Evolutionary conservation across 805 yeast species (phyloP), one percentile per base, ranked within the genome.

Genomic region (Saturnispora bothae): DNA sequence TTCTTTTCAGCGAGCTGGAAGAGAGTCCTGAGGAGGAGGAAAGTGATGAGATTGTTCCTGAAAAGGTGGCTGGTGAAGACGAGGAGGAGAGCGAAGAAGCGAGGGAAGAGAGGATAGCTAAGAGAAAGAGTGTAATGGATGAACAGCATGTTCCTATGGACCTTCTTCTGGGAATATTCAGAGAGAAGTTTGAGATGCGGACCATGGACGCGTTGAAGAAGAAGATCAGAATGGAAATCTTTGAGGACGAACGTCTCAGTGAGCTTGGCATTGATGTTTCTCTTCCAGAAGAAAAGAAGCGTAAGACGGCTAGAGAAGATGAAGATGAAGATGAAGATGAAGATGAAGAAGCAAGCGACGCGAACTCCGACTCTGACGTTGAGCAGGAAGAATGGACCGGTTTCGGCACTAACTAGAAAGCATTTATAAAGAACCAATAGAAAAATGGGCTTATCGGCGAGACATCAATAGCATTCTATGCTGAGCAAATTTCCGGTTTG

Each of bases 141-240:
- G 38, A 41, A 14, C 51, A 52, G 14, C 36, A 41, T 2, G 61
- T 74, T 1, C 92, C 94, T 12, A 47, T 84, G 13, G 54, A 53
- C 1, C 52, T 54, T 25, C 61, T 86, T 31, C 54, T 88, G 13
- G 57, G 58, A n/a, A 84, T 94, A 4, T 77, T 85, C 48, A 60
- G 60, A 23, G 64, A 58, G 2, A 62, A 86, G 38, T 62, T 65
- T 19, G 60, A 64, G 22, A 57, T 64, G n/a, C 65, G 70, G 3
- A 57, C 63, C 25, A 66, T 73, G 53, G 83, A 80, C 60, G 73
- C 81, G 3, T 60, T 86, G 43, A 73, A 83, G 56, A 62, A 65
- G 34, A 78, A 75, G 49, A 76, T 79, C 41, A 66, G 64, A 46
- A 76, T 73, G 27, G 92, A 83, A 26, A 67, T 89, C 0, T 61